Base-by-base conservation (phyloP, 257 asterid genomes). In the Eucommia ulmoides region DNA sequence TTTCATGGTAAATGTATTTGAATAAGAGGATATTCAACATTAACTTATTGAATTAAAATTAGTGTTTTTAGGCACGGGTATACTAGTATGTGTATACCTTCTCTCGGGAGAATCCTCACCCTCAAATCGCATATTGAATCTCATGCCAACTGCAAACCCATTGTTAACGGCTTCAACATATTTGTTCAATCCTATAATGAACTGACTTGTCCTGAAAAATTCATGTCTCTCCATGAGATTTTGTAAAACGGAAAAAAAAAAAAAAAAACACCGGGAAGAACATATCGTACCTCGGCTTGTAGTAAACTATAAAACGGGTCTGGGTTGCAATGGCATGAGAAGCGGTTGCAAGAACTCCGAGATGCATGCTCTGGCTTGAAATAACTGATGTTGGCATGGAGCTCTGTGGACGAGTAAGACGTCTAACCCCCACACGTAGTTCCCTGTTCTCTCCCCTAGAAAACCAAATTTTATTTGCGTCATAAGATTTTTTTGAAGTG, bases 301-400 rank as follows among this genome's bases (percentile, higher is more conserved):
- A 84, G 54, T 71, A 78, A 61, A 84, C 93, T 64, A 78, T 83
- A 61, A 84, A 84, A 33, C 63, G 1, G 17, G 93, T 75, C 50
- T 58, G 77, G 19, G 88, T 76, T 22, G 59, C 25, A 35, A 84
- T 67, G 8, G 94, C 93, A 63, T 84, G 93, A 44, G 86, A 78
- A 22, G 93, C 94, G 35, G 93, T 81, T 45, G 94, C 94, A 52
- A 84, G 88, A 38, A 84, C 85, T 54, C 94, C 94, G 44, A 84
- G 57, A 53, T 84, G 94, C 88, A 84, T 81, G 74, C 92, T 81
- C 51, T 81, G 94, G 50, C 94, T 84, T 48, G 94, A 84, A 49
- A 84, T 84, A 60, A 84, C 85, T 0, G 94, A 81, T 6, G 86
- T 78, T 2, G 88, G 93, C 71, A 84, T 74, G 23, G 94, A 71